Evolutionary conservation across 2,329 filamentous ascomycete species (phyloP).

Genomic region (Pseudopithomyces maydicus): DNA sequence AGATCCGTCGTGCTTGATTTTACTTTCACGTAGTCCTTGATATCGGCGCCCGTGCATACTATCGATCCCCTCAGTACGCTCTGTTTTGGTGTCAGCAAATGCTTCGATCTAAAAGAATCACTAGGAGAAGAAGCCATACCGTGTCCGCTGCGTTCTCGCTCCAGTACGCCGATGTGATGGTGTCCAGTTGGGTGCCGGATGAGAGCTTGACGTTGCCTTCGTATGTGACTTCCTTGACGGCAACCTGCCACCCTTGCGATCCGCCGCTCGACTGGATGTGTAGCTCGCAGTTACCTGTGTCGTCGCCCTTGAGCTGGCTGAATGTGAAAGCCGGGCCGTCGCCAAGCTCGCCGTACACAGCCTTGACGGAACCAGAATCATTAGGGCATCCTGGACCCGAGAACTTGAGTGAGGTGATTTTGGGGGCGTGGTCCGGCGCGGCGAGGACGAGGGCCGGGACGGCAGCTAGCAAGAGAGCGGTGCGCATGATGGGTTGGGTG

Average conservation of each 20-base stretch:
- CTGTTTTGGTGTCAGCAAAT: conserved; percentile 13
- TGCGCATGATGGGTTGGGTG: not conserved
- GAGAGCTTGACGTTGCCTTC: conserved; percentile 28
- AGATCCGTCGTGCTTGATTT: conserved; percentile 25
- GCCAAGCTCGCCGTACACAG: conserved; percentile 19
- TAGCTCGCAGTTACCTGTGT: conserved; percentile 36
- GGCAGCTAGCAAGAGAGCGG: conserved; percentile 17
- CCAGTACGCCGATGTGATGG: conserved; percentile 32
- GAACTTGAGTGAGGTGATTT: conserved; percentile 30
- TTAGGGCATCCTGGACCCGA: conserved; percentile 37
- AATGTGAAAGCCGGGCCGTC: conserved; percentile 31
- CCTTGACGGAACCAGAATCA: conserved; percentile 27
- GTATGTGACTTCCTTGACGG: conserved; percentile 30
- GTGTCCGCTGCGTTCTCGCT: conserved; percentile 37
- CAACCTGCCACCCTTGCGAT: conserved; percentile 35
- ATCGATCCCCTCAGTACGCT: conserved; percentile 24
- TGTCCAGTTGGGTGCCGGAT: conserved; percentile 28
- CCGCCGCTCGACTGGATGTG: conserved; percentile 33
- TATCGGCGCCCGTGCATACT: conserved; percentile 28
- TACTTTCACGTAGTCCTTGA: conserved; percentile 33
- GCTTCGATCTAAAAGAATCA: not conserved
- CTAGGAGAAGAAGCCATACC: conserved; percentile 20
- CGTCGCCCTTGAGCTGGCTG: conserved; percentile 26
- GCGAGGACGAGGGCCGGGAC: conserved; percentile 19
- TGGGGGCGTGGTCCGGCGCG: conserved; percentile 25